Conservation (phyloP, 2,329 filamentous ascomycete species). For the Pseudogymnoascus verrucosus region DNA sequence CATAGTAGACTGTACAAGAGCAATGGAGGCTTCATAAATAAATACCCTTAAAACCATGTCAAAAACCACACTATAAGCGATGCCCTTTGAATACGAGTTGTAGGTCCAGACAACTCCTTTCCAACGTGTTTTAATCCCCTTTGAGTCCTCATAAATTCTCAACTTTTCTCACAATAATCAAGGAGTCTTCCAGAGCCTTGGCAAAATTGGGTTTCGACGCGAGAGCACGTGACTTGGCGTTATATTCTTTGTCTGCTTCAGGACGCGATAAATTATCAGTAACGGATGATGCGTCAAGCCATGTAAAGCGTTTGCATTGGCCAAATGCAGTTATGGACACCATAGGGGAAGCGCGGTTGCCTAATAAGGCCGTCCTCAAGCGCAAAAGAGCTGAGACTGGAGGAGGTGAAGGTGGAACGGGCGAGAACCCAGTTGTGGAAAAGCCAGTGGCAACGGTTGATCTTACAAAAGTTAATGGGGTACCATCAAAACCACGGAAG, state of each 20-base stretch:
- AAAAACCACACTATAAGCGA: neutral
- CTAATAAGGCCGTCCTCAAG: constrained; percentile 23
- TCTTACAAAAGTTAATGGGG: constrained; percentile 50
- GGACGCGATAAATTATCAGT: neutral
- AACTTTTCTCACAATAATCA: neutral
- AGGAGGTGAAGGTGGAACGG: constrained; percentile 14
- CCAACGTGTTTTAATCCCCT: neutral
- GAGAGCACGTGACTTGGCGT: constrained; percentile 1
- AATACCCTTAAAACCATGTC: neutral
- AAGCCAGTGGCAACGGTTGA: constrained; percentile 30
- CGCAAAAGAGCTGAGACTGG: constrained; percentile 31
- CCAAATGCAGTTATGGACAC: neutral
- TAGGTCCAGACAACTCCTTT: neutral
- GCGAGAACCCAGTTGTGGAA: constrained; percentile 4
- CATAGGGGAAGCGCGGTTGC: neutral
- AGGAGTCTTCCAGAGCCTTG: neutral
- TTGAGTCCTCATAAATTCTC: neutral
- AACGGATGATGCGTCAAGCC: neutral
- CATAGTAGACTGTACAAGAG: neutral
- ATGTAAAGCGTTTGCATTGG: neutral
- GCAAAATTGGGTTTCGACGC: neutral
- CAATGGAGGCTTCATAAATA: neutral
- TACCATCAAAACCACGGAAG: constrained; percentile 38
- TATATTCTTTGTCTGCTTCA: neutral
- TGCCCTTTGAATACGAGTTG: neutral